phyloP scores from a whole-genome alignment of 2,329 filamentous ascomycete species.

The Scorias spongiosa region DNA sequence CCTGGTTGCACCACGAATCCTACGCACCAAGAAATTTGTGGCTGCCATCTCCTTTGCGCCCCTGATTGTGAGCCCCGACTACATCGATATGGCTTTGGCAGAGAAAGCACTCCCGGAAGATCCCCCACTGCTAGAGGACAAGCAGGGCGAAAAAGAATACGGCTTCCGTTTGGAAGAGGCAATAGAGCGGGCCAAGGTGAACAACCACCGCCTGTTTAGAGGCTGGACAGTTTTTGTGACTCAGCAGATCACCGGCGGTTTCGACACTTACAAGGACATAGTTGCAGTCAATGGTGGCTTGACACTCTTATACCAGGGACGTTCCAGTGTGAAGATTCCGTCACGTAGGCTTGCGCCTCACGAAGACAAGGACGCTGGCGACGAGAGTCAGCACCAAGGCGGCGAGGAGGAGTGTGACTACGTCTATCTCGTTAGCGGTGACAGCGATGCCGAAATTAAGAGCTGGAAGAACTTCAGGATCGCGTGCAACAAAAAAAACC shows the following conservation, averaged over 20 bases:
- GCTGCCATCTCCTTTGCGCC: slow-evolving; percentile 71
- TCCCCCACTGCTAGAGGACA: slow-evolving; percentile 52
- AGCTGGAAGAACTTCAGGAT: slow-evolving; percentile 70
- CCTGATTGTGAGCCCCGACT: slow-evolving; percentile 59
- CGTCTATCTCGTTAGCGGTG: slow-evolving; percentile 68
- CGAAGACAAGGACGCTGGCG: slow-evolving; percentile 45
- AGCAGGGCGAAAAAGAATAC: slow-evolving; percentile 55
- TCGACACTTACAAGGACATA: slow-evolving; percentile 73
- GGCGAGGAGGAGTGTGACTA: slow-evolving; percentile 34
- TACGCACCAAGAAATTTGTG: slow-evolving; percentile 89
- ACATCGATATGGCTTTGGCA: slow-evolving; percentile 63
- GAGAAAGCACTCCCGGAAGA: slow-evolving; percentile 45
- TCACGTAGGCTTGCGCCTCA: slow-evolving; percentile 33
- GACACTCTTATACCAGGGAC: slow-evolving; percentile 61
- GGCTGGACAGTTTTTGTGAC: slow-evolving; percentile 76
- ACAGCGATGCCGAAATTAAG: slow-evolving; percentile 48
- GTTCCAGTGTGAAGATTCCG: slow-evolving; percentile 45
- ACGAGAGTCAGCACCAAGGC: slow-evolving; percentile 29
- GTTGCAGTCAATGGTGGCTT: slow-evolving; percentile 77
- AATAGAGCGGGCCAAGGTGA: slow-evolving; percentile 54
- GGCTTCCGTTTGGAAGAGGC: slow-evolving; percentile 54
- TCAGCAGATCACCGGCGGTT: slow-evolving; percentile 60
- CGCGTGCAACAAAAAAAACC: slow-evolving; percentile 63
- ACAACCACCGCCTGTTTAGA: slow-evolving; percentile 60
- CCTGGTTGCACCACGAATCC: slow-evolving; percentile 70